These are phyloP conservation scores for Cryptococcus sp. DNA, from an alignment of 1,284 basidiomycete species.

Conservation along the genomic window DNA sequence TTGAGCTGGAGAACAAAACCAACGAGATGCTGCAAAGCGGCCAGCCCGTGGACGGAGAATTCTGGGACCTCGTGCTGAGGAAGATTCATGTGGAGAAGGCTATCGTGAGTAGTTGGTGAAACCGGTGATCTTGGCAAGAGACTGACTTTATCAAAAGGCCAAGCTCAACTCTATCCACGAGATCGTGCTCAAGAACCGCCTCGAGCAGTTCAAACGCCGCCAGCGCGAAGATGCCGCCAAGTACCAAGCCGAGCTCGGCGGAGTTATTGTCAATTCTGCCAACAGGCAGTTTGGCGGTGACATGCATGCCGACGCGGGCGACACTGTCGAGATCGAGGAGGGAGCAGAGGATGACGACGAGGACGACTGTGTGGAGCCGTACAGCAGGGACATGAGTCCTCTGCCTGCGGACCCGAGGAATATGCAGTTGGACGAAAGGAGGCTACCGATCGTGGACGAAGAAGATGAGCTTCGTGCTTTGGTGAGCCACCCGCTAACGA, in stretches of 20 bases:
- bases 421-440: constrained; percentile 69
- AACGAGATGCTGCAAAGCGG: constrained; percentile 84
- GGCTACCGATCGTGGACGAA: constrained; percentile 70
- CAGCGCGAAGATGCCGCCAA: constrained; percentile 92
- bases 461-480: constrained; percentile 63
- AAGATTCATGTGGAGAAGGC: constrained; percentile 97
- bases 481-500: constrained; percentile 54
- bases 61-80: constrained; percentile 91
- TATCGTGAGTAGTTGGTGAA: constrained; percentile 59
- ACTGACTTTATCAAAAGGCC: constrained; percentile 56
- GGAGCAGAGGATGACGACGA: constrained; percentile 55
- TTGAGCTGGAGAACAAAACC: constrained; percentile 76
- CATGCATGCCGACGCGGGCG: constrained; percentile 49
- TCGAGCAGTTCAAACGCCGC: constrained; percentile 90
- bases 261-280: constrained; percentile 61
- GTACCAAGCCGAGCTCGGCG: constrained; percentile 86
- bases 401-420: constrained; percentile 64
- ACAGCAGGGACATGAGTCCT: constrained; percentile 80
- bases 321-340: constrained; percentile 52
- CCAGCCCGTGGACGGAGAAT: constrained; percentile 94
- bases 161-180: constrained; percentile 90
- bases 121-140: neutral
- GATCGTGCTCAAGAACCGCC: constrained; percentile 88
- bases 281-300: constrained; percentile 47
- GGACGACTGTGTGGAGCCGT: constrained; percentile 60